Percentiles rank a stretch among this genome's conserved stretches.
Evolutionary conservation across 306 rosid genomes (phyloP).

Genomic region (Lablab purpureus): DNA sequence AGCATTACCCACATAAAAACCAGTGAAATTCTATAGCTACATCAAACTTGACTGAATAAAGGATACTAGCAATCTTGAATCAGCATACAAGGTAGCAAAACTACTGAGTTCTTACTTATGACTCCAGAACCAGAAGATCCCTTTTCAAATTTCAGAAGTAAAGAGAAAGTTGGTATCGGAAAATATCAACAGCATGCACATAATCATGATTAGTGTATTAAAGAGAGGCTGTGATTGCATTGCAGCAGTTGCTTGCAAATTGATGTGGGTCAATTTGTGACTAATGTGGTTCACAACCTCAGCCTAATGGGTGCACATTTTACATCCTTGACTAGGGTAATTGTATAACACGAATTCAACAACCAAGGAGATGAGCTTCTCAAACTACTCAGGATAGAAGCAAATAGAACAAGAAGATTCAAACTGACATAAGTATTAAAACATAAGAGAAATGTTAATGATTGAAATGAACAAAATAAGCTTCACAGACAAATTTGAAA

Average conservation of each 20-base stretch:
- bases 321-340: conserved; percentile 14
- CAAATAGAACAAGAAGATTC: conserved; percentile 32
- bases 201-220: neutral
- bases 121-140: neutral
- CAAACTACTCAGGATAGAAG: conserved; percentile 17
- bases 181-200: conserved; percentile 11
- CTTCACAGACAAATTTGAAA: conserved; percentile 21
- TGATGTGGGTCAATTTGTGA: neutral
- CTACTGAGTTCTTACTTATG: conserved; percentile 10
- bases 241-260: neutral
- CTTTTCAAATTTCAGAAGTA: neutral
- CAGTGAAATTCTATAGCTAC: neutral
- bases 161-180: neutral
- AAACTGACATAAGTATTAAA: neutral
- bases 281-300: neutral
- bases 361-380: conserved; percentile 18
- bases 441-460: neutral
- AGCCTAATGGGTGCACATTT: neutral
- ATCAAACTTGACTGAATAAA: conserved; percentile 14
- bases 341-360: conserved; percentile 12
- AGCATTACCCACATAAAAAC: neutral
- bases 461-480: neutral
- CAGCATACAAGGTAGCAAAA: conserved; percentile 20
- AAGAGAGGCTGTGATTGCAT: neutral
- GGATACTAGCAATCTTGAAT: neutral